A percentile compares a stretch with the other conserved stretches of the same genome.
Evolutionary conservation across 257 asterid genomes (phyloP).

Genomic region (Buddleja alternifolia): DNA sequence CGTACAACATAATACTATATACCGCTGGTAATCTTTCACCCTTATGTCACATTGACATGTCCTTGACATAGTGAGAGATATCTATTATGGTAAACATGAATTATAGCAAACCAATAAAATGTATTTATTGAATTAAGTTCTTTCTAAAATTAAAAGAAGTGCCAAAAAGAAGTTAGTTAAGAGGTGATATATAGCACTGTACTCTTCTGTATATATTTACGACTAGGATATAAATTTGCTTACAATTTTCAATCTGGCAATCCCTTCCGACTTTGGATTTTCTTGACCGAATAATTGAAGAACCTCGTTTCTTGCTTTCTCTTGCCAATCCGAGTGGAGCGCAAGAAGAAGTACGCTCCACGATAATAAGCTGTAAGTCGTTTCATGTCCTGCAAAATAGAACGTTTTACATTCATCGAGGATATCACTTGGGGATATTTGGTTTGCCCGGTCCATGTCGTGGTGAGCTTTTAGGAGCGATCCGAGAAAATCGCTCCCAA

Average conservation of each 20-base stretch:
- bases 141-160: no score
- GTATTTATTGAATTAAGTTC: no score
- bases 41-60: no score
- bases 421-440: constrained; percentile 43
- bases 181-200: no score
- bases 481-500: constrained; percentile 62
- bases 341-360: constrained; percentile 57
- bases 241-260: constrained; percentile 43
- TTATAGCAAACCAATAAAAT: no score
- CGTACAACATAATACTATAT: no score
- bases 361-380: constrained; percentile 46
- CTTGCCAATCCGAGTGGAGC: constrained; percentile 66
- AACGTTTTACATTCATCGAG: constrained; percentile 68
- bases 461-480: constrained; percentile 45
- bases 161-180: no score
- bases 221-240: constrained; percentile 20
- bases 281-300: constrained; percentile 35
- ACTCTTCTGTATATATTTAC: no score
- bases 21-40: no score
- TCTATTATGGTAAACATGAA: no score
- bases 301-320: constrained; percentile 54
- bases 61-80: no score
- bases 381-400: constrained; percentile 65
- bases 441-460: constrained; percentile 28
- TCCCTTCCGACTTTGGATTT: constrained; percentile 45